These are phyloP conservation scores for Podospora pseudopauciseta DNA, from an alignment of 495 filamentous ascomycete genomes.

Conservation along the genomic window DNA sequence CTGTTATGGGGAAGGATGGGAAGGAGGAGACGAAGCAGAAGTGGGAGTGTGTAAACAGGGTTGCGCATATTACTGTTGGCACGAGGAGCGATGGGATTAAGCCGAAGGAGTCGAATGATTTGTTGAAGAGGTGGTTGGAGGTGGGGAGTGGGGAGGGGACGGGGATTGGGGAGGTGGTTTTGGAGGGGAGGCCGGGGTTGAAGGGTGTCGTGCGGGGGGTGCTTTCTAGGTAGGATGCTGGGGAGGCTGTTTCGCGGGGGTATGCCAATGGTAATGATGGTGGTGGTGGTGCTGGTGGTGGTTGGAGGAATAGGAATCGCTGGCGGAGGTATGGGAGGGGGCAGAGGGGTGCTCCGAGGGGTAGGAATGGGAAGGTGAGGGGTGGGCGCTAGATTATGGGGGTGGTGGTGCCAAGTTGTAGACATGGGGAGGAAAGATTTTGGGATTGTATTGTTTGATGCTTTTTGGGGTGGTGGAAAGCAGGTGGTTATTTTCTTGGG, in stretches of 20 bases:
- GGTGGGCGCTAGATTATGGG: background rate
- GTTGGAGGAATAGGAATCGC: background rate
- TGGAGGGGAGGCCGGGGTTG: slow-evolving; percentile 42
- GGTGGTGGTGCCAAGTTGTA: background rate
- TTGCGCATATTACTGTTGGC: slow-evolving; percentile 88
- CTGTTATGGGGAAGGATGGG: slow-evolving; percentile 33
- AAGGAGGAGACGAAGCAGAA: slow-evolving; percentile 18
- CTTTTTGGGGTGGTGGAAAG: background rate
- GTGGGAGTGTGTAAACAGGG: slow-evolving; percentile 69
- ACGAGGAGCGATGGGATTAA: slow-evolving; percentile 70
- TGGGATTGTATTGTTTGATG: background rate
- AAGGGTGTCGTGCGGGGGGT: slow-evolving; percentile 43
- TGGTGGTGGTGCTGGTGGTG: background rate
- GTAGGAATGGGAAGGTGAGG: background rate
- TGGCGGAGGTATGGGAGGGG: background rate
- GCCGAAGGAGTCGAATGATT: slow-evolving; percentile 87
- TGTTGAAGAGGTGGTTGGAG: slow-evolving; percentile 66
- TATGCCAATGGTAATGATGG: background rate
- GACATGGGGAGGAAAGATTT: background rate
- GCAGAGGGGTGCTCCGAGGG: background rate
- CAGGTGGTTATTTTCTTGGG: background rate
- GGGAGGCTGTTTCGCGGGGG: background rate
- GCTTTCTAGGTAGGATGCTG: slow-evolving; percentile 40
- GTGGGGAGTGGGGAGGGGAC: slow-evolving; percentile 43
- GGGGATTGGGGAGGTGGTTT: slow-evolving; percentile 46